Conservation (phyloP, 257 asterid species). For the Galeopsis tetrahit region DNA sequence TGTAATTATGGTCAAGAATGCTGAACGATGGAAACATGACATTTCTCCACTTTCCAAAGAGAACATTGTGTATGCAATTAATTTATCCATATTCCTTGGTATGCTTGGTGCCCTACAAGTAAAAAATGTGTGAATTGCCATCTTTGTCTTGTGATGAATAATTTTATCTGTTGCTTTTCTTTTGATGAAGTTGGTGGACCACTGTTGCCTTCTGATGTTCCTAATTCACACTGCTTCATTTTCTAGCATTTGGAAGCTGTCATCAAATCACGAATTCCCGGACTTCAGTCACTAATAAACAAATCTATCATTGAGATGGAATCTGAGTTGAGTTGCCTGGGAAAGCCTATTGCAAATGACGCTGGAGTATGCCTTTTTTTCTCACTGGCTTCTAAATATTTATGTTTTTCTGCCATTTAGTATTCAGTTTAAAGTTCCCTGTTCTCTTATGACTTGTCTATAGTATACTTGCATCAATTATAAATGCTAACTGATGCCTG, state of each 20-base stretch:
- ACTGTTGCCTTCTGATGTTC: constrained; percentile 15
- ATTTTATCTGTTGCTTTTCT: constrained; percentile 9
- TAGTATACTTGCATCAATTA: background rate
- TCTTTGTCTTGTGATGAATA: constrained; percentile 9
- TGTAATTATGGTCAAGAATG: background rate
- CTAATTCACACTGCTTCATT: constrained; percentile 30
- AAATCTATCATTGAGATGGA: constrained; percentile 91
- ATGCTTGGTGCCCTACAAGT: too few relatives aligned
- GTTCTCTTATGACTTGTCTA: background rate
- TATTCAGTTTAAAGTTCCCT: background rate
- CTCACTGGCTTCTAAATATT: constrained; percentile 24
- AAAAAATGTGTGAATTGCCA: background rate
- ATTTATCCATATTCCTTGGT: too few relatives aligned
- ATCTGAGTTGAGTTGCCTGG: constrained; percentile 87
- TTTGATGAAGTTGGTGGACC: constrained; percentile 5
- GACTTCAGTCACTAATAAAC: constrained; percentile 96
- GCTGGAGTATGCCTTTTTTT: constrained; percentile 76
- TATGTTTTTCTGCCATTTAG: background rate
- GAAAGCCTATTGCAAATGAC: constrained; percentile 95
- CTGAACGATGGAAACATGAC: background rate
- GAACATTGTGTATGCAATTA: too few relatives aligned
- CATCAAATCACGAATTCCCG: constrained; percentile 97
- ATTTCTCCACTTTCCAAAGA: background rate
- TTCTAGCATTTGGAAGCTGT: constrained; percentile 95
- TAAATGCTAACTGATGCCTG: constrained; percentile 10